A percentile compares a stretch with the other conserved stretches of the same genome.
These are phyloP conservation scores for Hortiboletus campestris DNA, from an alignment of 768 basidiomycete species.

Conservation along the genomic window DNA sequence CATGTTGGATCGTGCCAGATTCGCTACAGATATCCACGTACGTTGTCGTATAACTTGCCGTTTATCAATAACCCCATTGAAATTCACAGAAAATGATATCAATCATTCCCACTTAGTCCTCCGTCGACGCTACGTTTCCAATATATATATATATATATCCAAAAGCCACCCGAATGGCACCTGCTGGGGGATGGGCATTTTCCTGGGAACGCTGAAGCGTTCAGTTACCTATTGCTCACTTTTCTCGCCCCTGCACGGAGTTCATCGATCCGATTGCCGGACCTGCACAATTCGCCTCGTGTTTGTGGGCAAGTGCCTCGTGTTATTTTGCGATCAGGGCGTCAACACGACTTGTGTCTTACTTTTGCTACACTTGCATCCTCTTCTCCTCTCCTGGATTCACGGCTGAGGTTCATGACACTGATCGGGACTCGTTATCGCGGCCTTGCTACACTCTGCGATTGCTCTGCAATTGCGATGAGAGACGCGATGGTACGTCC, in stretches of 20 bases:
- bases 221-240: not conserved
- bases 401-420: not conserved
- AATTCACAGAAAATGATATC: not conserved
- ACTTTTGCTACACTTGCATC: not conserved
- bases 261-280: not conserved
- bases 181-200: not conserved
- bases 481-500: not conserved
- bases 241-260: not conserved
- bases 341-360: not conserved
- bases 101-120: not conserved
- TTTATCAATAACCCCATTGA: not conserved
- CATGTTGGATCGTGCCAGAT: constrained; percentile 27
- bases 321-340: constrained; percentile 4
- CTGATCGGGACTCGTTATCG: not conserved
- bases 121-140: not conserved
- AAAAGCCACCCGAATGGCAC: not conserved
- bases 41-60: not conserved
- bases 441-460: not conserved
- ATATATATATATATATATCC: not conserved
- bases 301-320: constrained; percentile 9
- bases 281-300: constrained; percentile 8
- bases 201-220: not conserved
- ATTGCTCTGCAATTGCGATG: not conserved
- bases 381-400: not conserved
- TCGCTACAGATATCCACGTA: constrained; percentile 18